A percentile compares a stretch with the other conserved stretches of the same genome.
Conservation (phyloP, 768 basidiomycete genomes). For the Agaricus blazei region DNA sequence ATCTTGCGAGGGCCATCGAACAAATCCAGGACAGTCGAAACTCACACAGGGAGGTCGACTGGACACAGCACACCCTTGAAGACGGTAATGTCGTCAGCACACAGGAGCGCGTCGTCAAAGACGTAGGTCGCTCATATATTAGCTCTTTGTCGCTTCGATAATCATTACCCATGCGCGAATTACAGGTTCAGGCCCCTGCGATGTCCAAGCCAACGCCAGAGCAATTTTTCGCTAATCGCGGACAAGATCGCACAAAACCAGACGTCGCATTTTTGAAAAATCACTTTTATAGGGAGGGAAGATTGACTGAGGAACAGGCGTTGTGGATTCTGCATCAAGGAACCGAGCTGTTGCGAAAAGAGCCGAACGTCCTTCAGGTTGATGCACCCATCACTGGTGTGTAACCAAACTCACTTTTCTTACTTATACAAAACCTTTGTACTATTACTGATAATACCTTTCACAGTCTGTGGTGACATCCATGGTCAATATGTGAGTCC, state of each 20-base stretch:
- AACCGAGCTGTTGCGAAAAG: conserved; percentile 75
- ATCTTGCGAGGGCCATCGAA: conserved; percentile 63
- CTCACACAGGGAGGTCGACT: conserved; percentile 66
- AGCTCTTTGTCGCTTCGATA: neutral
- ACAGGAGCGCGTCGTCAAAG: conserved; percentile 93
- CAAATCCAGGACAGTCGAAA: conserved; percentile 52
- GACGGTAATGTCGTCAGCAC: conserved; percentile 91
- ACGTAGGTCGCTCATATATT: conserved; percentile 46
- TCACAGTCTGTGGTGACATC: conserved; percentile 92
- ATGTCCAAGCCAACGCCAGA: conserved; percentile 88
- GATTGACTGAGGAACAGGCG: conserved; percentile 92
- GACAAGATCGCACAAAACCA: conserved; percentile 82
- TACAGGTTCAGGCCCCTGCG: conserved; percentile 95
- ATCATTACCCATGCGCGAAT: neutral
- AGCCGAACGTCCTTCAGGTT: conserved; percentile 88
- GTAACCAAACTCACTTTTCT: conserved; percentile 17
- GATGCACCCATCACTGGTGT: conserved; percentile 97
- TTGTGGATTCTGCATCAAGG: conserved; percentile 87
- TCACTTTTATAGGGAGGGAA: conserved; percentile 96
- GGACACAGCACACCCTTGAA: conserved; percentile 87
- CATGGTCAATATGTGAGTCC: conserved; percentile 95
- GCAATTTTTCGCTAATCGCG: conserved; percentile 79
- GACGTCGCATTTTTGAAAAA: conserved; percentile 97
- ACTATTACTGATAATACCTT: conserved; percentile 2
- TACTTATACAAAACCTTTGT: neutral